phyloP scores from a whole-genome alignment of 78 protist genomes.

The Trichosphaerium sp. region DNA sequence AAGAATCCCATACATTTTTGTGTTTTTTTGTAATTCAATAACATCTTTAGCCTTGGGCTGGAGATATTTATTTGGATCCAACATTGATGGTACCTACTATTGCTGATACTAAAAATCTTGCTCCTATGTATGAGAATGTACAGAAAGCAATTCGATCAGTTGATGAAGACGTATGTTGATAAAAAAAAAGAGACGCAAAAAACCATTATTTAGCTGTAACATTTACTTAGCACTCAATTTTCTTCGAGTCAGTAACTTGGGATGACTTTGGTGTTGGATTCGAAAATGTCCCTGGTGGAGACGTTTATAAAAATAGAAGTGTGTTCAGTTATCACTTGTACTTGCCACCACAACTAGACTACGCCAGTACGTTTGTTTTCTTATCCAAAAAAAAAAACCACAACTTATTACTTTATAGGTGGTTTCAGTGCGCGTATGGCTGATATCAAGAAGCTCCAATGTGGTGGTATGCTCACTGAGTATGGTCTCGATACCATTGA shows the following conservation, averaged over 20 bases:
- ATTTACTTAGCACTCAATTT: too few relatives aligned
- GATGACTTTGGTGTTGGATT: slow-evolving; percentile 9
- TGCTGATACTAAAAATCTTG: slow-evolving; percentile 26
- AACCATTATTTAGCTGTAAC: too few relatives aligned
- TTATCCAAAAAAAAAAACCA: too few relatives aligned
- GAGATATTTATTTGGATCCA: slow-evolving; percentile 20
- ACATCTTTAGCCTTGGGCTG: slow-evolving; percentile 57
- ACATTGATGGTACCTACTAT: neutral
- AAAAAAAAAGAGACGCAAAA: neutral
- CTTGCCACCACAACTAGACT: slow-evolving; percentile 5
- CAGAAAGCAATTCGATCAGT: slow-evolving; percentile 1
- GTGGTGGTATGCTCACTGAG: too few relatives aligned
- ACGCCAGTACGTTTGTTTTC: too few relatives aligned
- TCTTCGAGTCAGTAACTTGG: slow-evolving; percentile 11
- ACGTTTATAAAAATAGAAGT: neutral
- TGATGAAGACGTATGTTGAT: slow-evolving; percentile 3
- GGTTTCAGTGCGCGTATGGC: neutral
- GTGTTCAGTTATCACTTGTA: slow-evolving; percentile 4
- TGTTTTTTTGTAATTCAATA: neutral
- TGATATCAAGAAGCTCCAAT: too few relatives aligned
- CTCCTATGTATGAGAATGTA: slow-evolving; percentile 17
- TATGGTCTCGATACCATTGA: too few relatives aligned
- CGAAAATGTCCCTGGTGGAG: slow-evolving; percentile 15
- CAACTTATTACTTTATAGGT: neutral
- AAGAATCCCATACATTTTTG: too few relatives aligned